Percentiles rank a stretch among this genome's conserved stretches.
Evolutionary conservation across 2,329 filamentous ascomycete species (phyloP).

Genomic region (Tolypocladium ophioglossoides): DNA sequence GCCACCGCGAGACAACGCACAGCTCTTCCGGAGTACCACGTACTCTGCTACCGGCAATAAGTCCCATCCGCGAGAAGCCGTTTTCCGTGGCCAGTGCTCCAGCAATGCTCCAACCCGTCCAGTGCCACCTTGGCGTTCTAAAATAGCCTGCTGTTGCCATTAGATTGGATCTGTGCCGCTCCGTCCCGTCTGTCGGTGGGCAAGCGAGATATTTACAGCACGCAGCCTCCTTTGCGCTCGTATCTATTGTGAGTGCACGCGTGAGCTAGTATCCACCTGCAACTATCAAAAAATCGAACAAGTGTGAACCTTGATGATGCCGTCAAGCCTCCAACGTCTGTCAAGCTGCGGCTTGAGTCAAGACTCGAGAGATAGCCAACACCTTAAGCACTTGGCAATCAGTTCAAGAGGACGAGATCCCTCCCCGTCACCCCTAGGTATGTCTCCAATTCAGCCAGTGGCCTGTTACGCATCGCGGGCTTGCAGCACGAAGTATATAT

Average conservation of each 20-base stretch:
- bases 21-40: background rate
- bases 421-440: background rate
- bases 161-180: background rate
- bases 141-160: background rate
- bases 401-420: background rate
- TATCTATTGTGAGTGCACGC: background rate
- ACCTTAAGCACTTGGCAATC: background rate
- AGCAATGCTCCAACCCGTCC: background rate
- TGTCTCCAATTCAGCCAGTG: background rate
- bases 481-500: background rate
- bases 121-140: background rate
- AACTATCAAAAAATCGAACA: background rate
- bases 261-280: background rate
- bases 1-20: background rate
- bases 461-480: background rate
- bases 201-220: background rate
- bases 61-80: background rate
- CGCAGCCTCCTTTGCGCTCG: background rate
- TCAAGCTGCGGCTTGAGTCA: background rate
- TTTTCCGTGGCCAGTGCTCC: background rate
- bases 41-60: background rate
- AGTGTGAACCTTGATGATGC: no score
- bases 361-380: background rate
- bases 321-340: background rate
- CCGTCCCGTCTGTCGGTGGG: background rate